Percentiles rank a stretch among this genome's conserved stretches.
These are phyloP conservation scores for Ocimum tenuiflorum DNA, from an alignment of 257 asterid genomes.

Conservation along the genomic window DNA sequence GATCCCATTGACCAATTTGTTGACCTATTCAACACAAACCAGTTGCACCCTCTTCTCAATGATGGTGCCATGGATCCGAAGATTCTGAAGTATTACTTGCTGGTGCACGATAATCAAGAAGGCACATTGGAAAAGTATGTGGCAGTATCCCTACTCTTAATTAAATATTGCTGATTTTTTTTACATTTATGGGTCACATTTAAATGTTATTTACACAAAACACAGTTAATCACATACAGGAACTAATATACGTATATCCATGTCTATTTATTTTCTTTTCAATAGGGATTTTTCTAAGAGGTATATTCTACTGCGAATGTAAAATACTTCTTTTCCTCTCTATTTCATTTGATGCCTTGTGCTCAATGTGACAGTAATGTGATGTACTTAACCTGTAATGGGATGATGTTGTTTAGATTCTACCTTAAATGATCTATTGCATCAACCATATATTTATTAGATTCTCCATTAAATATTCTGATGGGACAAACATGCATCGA, in stretches of 20 bases:
- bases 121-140: slow-evolving; percentile 60
- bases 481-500: background rate
- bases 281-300: too few species aligned
- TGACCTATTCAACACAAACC: slow-evolving; percentile 71
- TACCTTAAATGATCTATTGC: background rate
- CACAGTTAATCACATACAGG: background rate
- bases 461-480: background rate
- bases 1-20: slow-evolving; percentile 71
- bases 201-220: slow-evolving; percentile 8
- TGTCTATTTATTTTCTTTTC: too few species aligned
- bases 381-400: background rate
- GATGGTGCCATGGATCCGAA: slow-evolving; percentile 97
- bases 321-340: too few species aligned
- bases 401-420: background rate
- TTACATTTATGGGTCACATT: slow-evolving; percentile 7
- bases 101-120: slow-evolving; percentile 75
- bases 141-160: slow-evolving; percentile 12
- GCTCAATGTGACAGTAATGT: background rate
- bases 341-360: too few species aligned
- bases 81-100: slow-evolving; percentile 74
- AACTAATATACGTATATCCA: background rate
- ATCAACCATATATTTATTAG: background rate
- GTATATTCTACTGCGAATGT: too few species aligned
- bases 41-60: slow-evolving; percentile 77
- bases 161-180: background rate